Percentiles rank a stretch among this genome's conserved stretches.
Evolutionary conservation across 352 stramenopile species (phyloP).

Genomic region (Phytophthora fragariaefolia): DNA sequence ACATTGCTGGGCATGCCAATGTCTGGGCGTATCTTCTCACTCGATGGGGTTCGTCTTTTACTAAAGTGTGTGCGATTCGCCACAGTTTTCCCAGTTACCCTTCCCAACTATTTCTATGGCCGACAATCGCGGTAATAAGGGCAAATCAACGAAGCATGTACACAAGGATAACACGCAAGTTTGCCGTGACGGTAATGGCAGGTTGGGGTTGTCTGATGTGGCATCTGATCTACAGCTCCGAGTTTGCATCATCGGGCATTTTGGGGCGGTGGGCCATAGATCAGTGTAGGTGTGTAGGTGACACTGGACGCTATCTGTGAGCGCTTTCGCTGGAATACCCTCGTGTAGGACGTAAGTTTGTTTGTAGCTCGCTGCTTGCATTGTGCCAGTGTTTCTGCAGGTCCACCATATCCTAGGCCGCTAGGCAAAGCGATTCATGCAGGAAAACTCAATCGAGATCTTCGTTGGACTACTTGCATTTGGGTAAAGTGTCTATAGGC

Average conservation of each 20-base stretch:
- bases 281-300: constrained; percentile 9
- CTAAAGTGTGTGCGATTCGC: neutral
- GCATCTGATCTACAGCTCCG: constrained; percentile 26
- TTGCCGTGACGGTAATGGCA: neutral
- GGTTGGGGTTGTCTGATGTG: constrained; percentile 4
- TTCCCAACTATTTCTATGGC: constrained; percentile 6
- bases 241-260: constrained; percentile 33
- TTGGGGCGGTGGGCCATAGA: constrained; percentile 29
- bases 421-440: constrained; percentile 8
- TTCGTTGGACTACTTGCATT: constrained; percentile 17
- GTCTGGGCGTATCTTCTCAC: constrained; percentile 15
- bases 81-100: neutral
- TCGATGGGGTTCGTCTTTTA: constrained; percentile 10
- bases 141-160: neutral
- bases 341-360: neutral
- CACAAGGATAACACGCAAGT: neutral
- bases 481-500: constrained; percentile 1
- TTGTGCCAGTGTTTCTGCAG: constrained; percentile 4
- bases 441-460: constrained; percentile 7
- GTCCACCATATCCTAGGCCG: neutral
- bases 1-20: constrained; percentile 9
- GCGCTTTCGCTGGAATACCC: constrained; percentile 9
- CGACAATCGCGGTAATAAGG: neutral
- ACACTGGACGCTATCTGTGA: constrained; percentile 21
- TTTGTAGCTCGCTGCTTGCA: constrained; percentile 9